Evolutionary conservation across 2,329 filamentous ascomycete species (phyloP).

Genomic region (Alternaria rosae): DNA sequence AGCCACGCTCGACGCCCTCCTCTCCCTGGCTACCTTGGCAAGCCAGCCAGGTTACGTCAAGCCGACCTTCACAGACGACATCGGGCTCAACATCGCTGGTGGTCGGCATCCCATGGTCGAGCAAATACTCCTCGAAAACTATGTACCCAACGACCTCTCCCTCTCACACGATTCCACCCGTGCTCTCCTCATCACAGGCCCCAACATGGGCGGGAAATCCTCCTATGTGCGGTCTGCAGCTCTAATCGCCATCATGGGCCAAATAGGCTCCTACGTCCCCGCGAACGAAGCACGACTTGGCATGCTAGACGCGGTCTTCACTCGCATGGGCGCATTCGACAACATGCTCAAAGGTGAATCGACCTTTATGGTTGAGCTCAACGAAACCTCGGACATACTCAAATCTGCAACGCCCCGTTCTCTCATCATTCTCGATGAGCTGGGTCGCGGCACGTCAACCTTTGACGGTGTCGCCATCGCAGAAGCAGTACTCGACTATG

Average conservation of each 20-base stretch:
- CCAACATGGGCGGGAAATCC: slow-evolving; percentile 99
- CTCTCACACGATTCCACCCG: slow-evolving; percentile 66
- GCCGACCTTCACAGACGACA: slow-evolving; percentile 71
- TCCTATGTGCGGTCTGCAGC: slow-evolving; percentile 93
- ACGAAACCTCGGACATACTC: slow-evolving; percentile 89
- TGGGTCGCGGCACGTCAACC: slow-evolving; percentile 91
- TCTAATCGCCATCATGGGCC: slow-evolving; percentile 90
- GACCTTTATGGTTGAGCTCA: slow-evolving; percentile 98
- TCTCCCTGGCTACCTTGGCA: slow-evolving; percentile 85
- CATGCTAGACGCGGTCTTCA: slow-evolving; percentile 89
- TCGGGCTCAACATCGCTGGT: slow-evolving; percentile 72
- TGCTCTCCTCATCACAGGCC: slow-evolving; percentile 89
- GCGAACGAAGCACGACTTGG: slow-evolving; percentile 77
- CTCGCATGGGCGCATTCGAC: slow-evolving; percentile 94
- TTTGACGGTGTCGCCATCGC: slow-evolving; percentile 97
- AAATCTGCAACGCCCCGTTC: slow-evolving; percentile 85
- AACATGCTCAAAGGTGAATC: slow-evolving; percentile 94
- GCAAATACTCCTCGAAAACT: slow-evolving; percentile 81
- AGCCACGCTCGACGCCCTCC: slow-evolving; percentile 85
- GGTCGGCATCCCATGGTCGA: slow-evolving; percentile 97
- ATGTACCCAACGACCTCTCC: slow-evolving; percentile 87
- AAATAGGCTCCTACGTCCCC: slow-evolving; percentile 93
- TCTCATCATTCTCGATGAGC: slow-evolving; percentile 91
- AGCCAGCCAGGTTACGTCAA: slow-evolving; percentile 86
- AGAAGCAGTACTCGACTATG: slow-evolving; percentile 84